Percentiles rank a stretch among this genome's conserved stretches.
phyloP scores from a whole-genome alignment of 352 stramenopile genomes.

The Phytophthora hybrid region DNA sequence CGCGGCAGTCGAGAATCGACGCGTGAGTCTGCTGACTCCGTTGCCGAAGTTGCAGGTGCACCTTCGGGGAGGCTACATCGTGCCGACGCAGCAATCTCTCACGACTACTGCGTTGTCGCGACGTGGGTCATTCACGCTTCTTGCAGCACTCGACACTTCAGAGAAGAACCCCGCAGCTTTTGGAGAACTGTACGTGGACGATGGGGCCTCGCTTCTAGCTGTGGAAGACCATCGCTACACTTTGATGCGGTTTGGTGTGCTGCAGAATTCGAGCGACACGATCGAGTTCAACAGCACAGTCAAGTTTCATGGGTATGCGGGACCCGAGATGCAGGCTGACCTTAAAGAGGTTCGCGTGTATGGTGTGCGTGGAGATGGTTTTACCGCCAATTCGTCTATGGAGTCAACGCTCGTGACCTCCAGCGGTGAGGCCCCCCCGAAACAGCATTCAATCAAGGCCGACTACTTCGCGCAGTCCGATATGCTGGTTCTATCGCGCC shows the following conservation, averaged over 20 bases:
- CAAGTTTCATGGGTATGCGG: slow-evolving; percentile 59
- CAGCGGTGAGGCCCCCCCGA: slow-evolving; percentile 12
- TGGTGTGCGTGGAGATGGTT: slow-evolving; percentile 53
- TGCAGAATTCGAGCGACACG: slow-evolving; percentile 43
- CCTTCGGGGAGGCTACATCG: slow-evolving; percentile 68
- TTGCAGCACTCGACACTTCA: slow-evolving; percentile 55
- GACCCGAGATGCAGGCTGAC: slow-evolving; percentile 72
- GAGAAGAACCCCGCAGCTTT: slow-evolving; percentile 32
- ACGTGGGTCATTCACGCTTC: slow-evolving; percentile 58
- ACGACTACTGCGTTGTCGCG: slow-evolving; percentile 69
- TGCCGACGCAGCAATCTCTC: slow-evolving; percentile 64
- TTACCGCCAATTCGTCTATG: slow-evolving; percentile 71
- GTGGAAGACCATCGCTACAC: slow-evolving; percentile 68
- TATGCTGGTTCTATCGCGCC: slow-evolving; percentile 63
- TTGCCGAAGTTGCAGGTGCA: slow-evolving; percentile 69
- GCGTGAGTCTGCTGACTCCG: slow-evolving; percentile 58
- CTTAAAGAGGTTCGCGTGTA: slow-evolving; percentile 65
- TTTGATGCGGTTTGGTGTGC: slow-evolving; percentile 51
- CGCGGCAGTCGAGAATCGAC: slow-evolving; percentile 19
- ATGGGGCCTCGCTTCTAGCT: slow-evolving; percentile 73
- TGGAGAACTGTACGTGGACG: slow-evolving; percentile 82
- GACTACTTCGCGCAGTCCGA: slow-evolving; percentile 77
- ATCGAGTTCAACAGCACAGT: slow-evolving; percentile 55
- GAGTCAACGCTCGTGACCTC: slow-evolving; percentile 30
- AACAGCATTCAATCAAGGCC: slow-evolving; percentile 38